Percentiles rank a stretch among this genome's conserved stretches.
phyloP scores from a whole-genome alignment of 2,329 filamentous ascomycete species.

The Fusarium citri region DNA sequence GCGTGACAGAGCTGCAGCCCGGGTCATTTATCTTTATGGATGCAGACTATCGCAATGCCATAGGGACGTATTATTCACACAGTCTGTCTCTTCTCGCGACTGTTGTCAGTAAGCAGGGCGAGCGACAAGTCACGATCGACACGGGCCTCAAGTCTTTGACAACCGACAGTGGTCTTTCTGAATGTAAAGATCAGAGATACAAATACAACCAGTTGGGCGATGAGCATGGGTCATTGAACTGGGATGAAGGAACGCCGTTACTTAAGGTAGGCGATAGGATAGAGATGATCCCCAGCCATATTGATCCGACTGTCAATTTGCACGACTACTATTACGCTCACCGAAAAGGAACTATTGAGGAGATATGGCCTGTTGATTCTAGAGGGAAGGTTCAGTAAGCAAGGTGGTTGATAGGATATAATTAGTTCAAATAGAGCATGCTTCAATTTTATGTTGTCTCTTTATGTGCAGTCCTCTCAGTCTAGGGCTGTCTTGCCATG shows the following conservation, averaged over 20 bases:
- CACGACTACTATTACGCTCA: slow-evolving; percentile 38
- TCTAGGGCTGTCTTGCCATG: too few species aligned
- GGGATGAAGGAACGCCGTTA: slow-evolving; percentile 12
- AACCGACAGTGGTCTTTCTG: slow-evolving; percentile 31
- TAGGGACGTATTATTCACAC: slow-evolving; percentile 61
- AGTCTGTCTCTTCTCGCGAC: slow-evolving; percentile 46
- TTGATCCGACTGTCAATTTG: slow-evolving; percentile 37
- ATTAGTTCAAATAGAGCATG: background rate
- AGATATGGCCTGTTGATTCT: slow-evolving; percentile 35
- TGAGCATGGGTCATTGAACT: slow-evolving; percentile 32
- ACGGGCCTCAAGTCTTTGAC: slow-evolving; percentile 31
- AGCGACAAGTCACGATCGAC: slow-evolving; percentile 34
- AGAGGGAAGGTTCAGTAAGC: slow-evolving; percentile 36
- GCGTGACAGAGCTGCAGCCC: slow-evolving; percentile 65
- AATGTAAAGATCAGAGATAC: slow-evolving; percentile 34
- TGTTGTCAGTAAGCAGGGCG: slow-evolving; percentile 29
- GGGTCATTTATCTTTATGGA: slow-evolving; percentile 69
- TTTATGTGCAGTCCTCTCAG: background rate
- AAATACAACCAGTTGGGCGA: slow-evolving; percentile 16
- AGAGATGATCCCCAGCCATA: slow-evolving; percentile 40
- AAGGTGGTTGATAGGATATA: too few species aligned
- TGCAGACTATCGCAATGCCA: slow-evolving; percentile 65
- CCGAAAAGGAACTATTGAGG: slow-evolving; percentile 15
- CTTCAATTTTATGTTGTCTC: background rate
- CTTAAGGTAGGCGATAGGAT: slow-evolving; percentile 28